Percentiles rank a stretch among this genome's conserved stretches.
phyloP scores from a whole-genome alignment of 148 eudicot species.

The Rhododendron ovatum region DNA sequence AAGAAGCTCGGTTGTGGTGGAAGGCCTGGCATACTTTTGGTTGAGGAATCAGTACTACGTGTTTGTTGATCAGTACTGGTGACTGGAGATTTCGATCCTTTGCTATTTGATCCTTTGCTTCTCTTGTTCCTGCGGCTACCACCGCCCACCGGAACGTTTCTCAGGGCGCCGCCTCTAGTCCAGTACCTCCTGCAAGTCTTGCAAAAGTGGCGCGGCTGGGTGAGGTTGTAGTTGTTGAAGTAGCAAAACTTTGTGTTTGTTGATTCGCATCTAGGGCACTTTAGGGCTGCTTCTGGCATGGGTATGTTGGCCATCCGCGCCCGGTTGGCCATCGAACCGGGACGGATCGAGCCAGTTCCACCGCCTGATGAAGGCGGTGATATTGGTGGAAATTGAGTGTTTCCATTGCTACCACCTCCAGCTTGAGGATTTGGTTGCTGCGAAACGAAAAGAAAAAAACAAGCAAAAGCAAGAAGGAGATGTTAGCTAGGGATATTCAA shows the following conservation, averaged over 20 bases:
- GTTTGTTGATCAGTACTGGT: conserved; percentile 26
- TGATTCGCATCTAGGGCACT: conserved; percentile 68
- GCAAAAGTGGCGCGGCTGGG: conserved; percentile 74
- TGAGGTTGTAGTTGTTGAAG: conserved; percentile 67
- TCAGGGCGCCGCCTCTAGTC: conserved; percentile 62
- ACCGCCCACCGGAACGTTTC: conserved; percentile 65
- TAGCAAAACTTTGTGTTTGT: conserved; percentile 68
- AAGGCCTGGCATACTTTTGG: conserved; percentile 24
- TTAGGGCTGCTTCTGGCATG: conserved; percentile 50
- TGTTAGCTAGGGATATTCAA: conserved; percentile 42
- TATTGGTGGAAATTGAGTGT: conserved; percentile 17
- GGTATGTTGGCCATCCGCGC: conserved; percentile 69
- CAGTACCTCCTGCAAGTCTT: conserved; percentile 65
- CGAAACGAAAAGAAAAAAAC: background rate
- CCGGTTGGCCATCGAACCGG: conserved; percentile 59
- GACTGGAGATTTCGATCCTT: conserved; percentile 33
- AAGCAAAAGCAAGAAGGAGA: conserved; percentile 10
- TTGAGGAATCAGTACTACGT: conserved; percentile 10
- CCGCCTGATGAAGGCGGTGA: conserved; percentile 21
- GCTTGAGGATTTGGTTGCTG: conserved; percentile 36
- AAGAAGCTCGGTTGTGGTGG: conserved; percentile 25
- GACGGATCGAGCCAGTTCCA: conserved; percentile 40
- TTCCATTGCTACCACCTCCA: conserved; percentile 23
- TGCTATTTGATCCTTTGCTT: conserved; percentile 33
- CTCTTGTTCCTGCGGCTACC: conserved; percentile 65